phyloP scores from a whole-genome alignment of 2,329 filamentous ascomycete genomes.

The Alternaria ventricosa region DNA sequence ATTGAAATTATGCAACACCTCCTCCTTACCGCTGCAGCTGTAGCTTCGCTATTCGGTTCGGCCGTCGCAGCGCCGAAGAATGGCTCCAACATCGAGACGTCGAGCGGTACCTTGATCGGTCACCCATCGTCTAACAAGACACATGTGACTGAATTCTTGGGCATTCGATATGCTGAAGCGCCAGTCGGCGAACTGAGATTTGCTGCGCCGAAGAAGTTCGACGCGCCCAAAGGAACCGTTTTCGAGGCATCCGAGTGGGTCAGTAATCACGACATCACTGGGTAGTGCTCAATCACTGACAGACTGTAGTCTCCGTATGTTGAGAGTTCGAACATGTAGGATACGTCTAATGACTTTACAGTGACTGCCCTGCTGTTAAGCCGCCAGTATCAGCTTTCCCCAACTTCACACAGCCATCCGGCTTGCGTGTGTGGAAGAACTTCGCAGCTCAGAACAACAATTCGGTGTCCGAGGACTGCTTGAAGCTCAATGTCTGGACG shows the following conservation, averaged over 20 bases:
- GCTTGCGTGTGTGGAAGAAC: constrained; percentile 33
- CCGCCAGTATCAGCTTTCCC: constrained; percentile 32
- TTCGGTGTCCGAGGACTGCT: constrained; percentile 34
- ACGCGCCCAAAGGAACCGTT: constrained; percentile 26
- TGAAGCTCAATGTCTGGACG: constrained; percentile 42
- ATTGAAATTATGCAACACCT: constrained; percentile 22
- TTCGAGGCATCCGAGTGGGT: constrained; percentile 35
- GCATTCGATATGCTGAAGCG: constrained; percentile 45
- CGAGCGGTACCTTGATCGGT: constrained; percentile 42
- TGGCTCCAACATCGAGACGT: constrained; percentile 28
- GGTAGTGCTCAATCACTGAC: constrained; percentile 9
- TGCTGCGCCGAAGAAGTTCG: constrained; percentile 36
- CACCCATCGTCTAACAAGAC: constrained; percentile 34
- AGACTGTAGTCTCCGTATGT: constrained; percentile 30
- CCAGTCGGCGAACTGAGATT: constrained; percentile 45
- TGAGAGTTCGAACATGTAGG: not conserved
- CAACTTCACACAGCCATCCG: constrained; percentile 35
- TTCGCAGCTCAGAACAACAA: constrained; percentile 36
- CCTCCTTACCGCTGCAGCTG: constrained; percentile 13
- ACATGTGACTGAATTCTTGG: constrained; percentile 42
- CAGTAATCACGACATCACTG: not conserved
- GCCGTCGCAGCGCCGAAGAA: constrained; percentile 7
- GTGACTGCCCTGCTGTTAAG: constrained; percentile 34
- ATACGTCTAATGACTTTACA: constrained; percentile 8
- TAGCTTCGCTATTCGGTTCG: constrained; percentile 16